Base-by-base conservation (phyloP, 306 rosid genomes). In the Trifolium pratense region DNA sequence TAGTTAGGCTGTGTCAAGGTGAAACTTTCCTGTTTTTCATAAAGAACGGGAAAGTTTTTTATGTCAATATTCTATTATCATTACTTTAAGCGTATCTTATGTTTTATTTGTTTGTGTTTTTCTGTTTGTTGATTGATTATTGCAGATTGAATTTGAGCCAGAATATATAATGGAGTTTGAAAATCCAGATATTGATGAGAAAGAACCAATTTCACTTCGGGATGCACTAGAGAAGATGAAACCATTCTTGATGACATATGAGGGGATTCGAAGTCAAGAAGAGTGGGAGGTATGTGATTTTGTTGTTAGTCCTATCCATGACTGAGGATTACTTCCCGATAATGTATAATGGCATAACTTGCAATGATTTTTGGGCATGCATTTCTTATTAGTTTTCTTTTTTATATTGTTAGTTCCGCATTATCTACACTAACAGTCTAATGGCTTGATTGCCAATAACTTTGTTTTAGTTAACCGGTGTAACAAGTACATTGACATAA, bases 201-300 rank as follows among this genome's bases (percentile, higher is more conserved):
- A 88, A 58, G 94, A 90, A 10, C 97, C 97, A 36, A 84, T 91
- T 39, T 82, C 94, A 49, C 94, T 93, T 10, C 85, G 89, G 37
- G 97, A 93, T 64, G 91, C 92, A 21, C 94, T 93, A 68, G 96
- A 89, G 87, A 93, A 91, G 86, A 80, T 86, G 90, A 93, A 91
- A 78, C 98, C 98, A 45, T 93, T 93, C 83, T 82, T 93, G 84
- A 93, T 93, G 96, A 87, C 76, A 29, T 91, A 91, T 52, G 98
- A 94, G 81, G 90, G 90, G 34, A 94, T 94, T 79, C 81, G 87
- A 70, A 89, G 88, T 79, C 91, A 94, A 59, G 95, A 88, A 75
- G 98, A 94, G 87, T 94, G 98, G 98, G 97, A 94, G 97, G 98
- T 94, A 83, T 53, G 31, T 9, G 13, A 14, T 70, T 82, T 60